Evolutionary conservation across 495 filamentous ascomycete species (phyloP), one percentile per base, ranked within the genome.

Genomic region (Penicillium bialowiezense): DNA sequence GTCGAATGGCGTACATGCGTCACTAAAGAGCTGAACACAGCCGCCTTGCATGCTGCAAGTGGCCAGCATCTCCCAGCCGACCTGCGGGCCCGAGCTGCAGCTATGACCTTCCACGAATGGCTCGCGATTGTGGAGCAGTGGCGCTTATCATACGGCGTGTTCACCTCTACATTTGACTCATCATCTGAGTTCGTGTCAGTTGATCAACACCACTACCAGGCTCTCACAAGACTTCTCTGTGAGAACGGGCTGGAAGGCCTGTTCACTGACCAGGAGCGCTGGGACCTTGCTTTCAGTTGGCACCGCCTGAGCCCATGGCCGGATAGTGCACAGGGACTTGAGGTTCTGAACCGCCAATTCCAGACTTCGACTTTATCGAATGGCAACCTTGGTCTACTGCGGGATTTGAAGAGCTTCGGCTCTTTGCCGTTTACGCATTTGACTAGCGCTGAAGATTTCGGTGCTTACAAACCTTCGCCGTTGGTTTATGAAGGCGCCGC

Each of bases 381-480:
- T 58, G 88, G 86, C 38, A 92, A 91, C 65, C 55, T 78, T 9
- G 64, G 71, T 7, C 73, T 91, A 26, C 69, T 91, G 28, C 52
- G 73, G n/a, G 88, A 91, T 60, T 74, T 92, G 24, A 60, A 76
- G 37, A 47, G 53, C 23, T 55, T 79, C 55, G 85, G 76, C 3
- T 59, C 69, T 14, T 72, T 92, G 37, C 76, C 78, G 1, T 91
- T 88, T 55, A 72, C 72, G 26, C 70, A 74, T 41, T 57, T 91
- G 44, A 68, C 80, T 38, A 86, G 80, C 15, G 78, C 82, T 1
- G 88, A 85, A 64, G 73, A 85, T 50, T 92, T 90, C 58, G 70
- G 73, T n/a, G 83, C 82, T 6, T 92, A 92, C 60, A 95, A 93
- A 63, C 89, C 89, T 6, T 76, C 80, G 51, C 77, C 83, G 13